Evolutionary conservation across 768 basidiomycete genomes (phyloP).

Genomic region (Macrolepiota albuminosa): DNA sequence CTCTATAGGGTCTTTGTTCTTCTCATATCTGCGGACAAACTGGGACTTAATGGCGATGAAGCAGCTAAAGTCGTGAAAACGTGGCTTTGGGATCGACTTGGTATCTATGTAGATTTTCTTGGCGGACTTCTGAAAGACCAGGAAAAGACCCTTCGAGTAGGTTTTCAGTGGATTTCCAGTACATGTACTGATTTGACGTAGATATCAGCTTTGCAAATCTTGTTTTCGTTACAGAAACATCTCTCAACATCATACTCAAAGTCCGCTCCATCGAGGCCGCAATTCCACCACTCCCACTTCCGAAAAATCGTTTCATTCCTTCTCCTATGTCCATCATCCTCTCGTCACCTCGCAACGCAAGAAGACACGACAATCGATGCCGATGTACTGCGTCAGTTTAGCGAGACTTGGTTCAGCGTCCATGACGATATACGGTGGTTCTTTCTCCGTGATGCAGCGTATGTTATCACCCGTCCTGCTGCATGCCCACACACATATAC

Average conservation of each 20-base stretch:
- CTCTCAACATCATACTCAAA: conserved; percentile 63
- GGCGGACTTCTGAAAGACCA: conserved; percentile 69
- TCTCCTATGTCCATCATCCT: conserved; percentile 55
- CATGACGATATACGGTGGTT: conserved; percentile 87
- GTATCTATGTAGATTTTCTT: conserved; percentile 66
- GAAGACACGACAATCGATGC: conserved; percentile 37
- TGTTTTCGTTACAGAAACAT: conserved; percentile 73
- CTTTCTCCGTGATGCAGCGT: conserved; percentile 80
- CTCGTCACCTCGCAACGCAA: conserved; percentile 20
- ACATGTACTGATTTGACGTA: conserved; percentile 19
- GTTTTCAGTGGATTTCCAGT: conserved; percentile 18
- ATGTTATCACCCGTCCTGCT: conserved; percentile 19
- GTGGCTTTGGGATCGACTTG: conserved; percentile 79
- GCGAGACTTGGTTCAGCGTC: conserved; percentile 70
- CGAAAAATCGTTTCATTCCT: conserved; percentile 57
- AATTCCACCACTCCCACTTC: conserved; percentile 68
- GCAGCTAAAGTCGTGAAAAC: conserved; percentile 61
- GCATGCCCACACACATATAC: conserved; percentile 1
- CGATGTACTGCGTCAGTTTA: conserved; percentile 61
- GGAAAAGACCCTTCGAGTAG: conserved; percentile 69
- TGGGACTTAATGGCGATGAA: conserved; percentile 46
- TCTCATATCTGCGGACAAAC: conserved; percentile 35
- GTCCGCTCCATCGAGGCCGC: conserved; percentile 42
- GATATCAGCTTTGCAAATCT: conserved; percentile 69
- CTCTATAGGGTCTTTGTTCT: conserved; percentile 49